Evolutionary conservation across 1,284 basidiomycete genomes (phyloP), one percentile per base, ranked within the genome.

Genomic region (Fomitopsis schrenkii): DNA sequence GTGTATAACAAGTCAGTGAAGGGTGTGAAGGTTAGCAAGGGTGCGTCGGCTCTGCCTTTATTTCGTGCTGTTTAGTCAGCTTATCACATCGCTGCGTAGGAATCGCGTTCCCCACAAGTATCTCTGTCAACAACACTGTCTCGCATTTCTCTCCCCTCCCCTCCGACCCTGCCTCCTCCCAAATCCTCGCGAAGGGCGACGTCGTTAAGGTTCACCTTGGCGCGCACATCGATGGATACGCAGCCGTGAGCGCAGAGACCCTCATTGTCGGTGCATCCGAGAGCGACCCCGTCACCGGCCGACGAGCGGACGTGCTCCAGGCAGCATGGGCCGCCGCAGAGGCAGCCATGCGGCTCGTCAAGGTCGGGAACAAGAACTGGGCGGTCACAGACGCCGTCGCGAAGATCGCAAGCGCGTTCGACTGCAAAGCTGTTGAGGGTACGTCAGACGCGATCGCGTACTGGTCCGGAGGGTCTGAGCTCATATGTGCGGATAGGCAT

Each of bases 141-240:
- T 84, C 91, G 28, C 90, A 93, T 74, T 93, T 90, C 78, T 93
- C 90, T 28, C 91, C 91, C 15, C 83, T 93, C 62, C 84, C 83
- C 84, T 91, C 91, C 41, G 91, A 93, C 76, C 77, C 86, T 10
- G 82, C 84, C 63, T 85, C 89, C 26, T 77, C 79, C 5, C 85
- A 86, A 68, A 79, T 76, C 36, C 84, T 99, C 67, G 89, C 88
- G 61, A 92, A 94, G 68, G 88, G 89, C 66, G 97, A 99, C 74
- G 89, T 98, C 60, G 97, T 98, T 71, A 98, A 98, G 80, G 80
- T 99, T 66, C 93, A 97, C 77, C 81, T 98, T 65, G 97, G 97
- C 62, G 94, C 96, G 40, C 97, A 98, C 75, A 96, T 99, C 76
- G 97, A 99, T 76, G 97, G 94, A 63, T 95, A 90, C 73, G 92